Base-by-base conservation (phyloP, 768 basidiomycete species). In the Trametes gibbosa region DNA sequence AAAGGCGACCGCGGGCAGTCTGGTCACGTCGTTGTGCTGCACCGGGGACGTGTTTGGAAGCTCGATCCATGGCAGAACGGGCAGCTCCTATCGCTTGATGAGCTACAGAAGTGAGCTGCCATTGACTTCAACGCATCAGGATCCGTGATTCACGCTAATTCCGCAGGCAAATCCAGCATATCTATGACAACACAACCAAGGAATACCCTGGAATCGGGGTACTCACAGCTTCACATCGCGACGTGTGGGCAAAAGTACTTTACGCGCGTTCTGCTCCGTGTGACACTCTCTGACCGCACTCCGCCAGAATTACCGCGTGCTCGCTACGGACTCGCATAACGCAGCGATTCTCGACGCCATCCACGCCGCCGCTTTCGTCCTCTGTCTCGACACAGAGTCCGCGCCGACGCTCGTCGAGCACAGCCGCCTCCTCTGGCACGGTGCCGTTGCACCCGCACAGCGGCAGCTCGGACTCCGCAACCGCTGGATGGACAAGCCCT, bases 401-500 rank as follows among this genome's bases (percentile, higher is more conserved):
- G 87, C 85, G 21, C 73, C 74, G 5, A 77, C 71, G 53, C 71
- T 83, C 5, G 69, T 85, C 49, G 81, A 84, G 24, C 79, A 84
- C 65, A 89, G 88, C 58, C 88, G 86, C 53, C 78, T 78, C 8
- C 75, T 92, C 27, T 95, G 94, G 92, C 90, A 95, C 65, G 95
- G 91, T 17, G 82, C 86, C 37, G 69, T 85, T 19, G 45, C 43
- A 27, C 16, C 27, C n/a, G 35, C 23, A 9, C 24, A 25, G 34
- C 49, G 53, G 29, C 46, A 25, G 47, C 60, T 75, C 39, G 86
- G 86, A n/a, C 78, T 92, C 19, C 80, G 81, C 37, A 89, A 88
- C 61, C 84, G 90, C 42, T 92, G 89, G 86, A 85, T 93, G 47
- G 95, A 98, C 74, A 98, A 97, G 73, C 95, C 95, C 9, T 71